A percentile compares a stretch with the other conserved stretches of the same genome.
phyloP scores from a whole-genome alignment of 331 rosid species.

The Phaseolus coccineus region DNA sequence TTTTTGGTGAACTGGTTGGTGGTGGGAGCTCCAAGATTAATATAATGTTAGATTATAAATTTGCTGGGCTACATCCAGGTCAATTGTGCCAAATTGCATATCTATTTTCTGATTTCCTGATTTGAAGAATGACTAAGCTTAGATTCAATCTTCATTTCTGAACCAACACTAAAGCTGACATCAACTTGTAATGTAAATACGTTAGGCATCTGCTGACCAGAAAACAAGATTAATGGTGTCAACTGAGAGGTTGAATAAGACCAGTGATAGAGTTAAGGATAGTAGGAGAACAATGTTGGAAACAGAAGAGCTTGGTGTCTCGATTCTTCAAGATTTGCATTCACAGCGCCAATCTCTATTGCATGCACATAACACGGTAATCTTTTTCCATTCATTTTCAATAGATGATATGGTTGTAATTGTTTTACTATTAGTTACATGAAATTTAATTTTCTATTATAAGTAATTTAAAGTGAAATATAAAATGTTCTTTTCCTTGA shows the following conservation, averaged over 20 bases:
- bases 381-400: background rate
- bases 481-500: conserved; percentile 20
- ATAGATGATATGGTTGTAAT: background rate
- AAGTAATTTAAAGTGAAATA: conserved; percentile 11
- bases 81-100: background rate
- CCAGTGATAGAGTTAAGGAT: conserved; percentile 78
- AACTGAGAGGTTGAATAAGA: conserved; percentile 78
- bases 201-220: conserved; percentile 93
- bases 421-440: conserved; percentile 17
- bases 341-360: conserved; percentile 92
- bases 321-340: conserved; percentile 95
- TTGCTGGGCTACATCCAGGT: background rate
- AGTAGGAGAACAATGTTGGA: conserved; percentile 88
- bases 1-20: background rate
- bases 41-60: conserved; percentile 10
- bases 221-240: conserved; percentile 75
- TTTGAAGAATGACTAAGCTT: background rate
- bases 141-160: conserved; percentile 30
- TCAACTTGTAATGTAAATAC: conserved; percentile 47
- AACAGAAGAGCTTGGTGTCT: conserved; percentile 98
- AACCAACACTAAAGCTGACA: conserved; percentile 29
- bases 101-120: conserved; percentile 26
- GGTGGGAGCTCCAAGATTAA: background rate
- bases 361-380: conserved; percentile 79
- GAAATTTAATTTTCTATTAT: background rate